phyloP scores from a whole-genome alignment of 495 filamentous ascomycete genomes.

The Poronia punctata region DNA sequence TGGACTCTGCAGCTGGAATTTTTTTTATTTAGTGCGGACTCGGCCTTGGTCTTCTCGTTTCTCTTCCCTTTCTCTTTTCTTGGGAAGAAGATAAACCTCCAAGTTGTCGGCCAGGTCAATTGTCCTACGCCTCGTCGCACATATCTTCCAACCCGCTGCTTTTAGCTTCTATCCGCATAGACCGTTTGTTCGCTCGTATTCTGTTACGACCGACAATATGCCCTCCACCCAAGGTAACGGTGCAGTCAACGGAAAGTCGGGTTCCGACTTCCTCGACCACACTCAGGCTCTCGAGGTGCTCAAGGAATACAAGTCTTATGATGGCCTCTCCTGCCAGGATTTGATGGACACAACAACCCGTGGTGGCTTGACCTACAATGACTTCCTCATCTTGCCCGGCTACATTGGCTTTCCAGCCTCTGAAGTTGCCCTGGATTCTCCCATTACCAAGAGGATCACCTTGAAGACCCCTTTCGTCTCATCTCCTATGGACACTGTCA shows the following conservation, averaged over 20 bases:
- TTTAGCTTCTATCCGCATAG: constrained; percentile 3
- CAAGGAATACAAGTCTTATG: constrained; percentile 62
- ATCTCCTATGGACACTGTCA: constrained; percentile 99
- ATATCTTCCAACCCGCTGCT: constrained; percentile 31
- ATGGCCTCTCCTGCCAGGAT: constrained; percentile 78
- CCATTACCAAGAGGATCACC: constrained; percentile 85
- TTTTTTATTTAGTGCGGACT: constrained; percentile 14
- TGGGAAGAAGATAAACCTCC: constrained; percentile 52
- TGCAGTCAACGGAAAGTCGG: constrained; percentile 28
- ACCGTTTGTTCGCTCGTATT: constrained; percentile 4
- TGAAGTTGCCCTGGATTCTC: constrained; percentile 80
- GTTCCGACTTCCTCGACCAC: constrained; percentile 38
- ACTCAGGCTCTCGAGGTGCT: constrained; percentile 71
- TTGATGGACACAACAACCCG: constrained; percentile 80
- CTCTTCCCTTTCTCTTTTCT: constrained; percentile 42
- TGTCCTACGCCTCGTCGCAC: constrained; percentile 23
- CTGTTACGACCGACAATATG: constrained; percentile 46
- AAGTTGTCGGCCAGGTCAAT: constrained; percentile 42
- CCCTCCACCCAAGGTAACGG: constrained; percentile 60
- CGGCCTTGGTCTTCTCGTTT: constrained; percentile 40
- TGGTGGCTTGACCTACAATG: constrained; percentile 80
- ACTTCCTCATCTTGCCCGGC: constrained; percentile 53
- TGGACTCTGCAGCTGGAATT: background rate
- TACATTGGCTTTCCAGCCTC: constrained; percentile 80
- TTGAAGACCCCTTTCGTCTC: constrained; percentile 93